phyloP scores from a whole-genome alignment of 768 basidiomycete genomes.

The Imleria badia region DNA sequence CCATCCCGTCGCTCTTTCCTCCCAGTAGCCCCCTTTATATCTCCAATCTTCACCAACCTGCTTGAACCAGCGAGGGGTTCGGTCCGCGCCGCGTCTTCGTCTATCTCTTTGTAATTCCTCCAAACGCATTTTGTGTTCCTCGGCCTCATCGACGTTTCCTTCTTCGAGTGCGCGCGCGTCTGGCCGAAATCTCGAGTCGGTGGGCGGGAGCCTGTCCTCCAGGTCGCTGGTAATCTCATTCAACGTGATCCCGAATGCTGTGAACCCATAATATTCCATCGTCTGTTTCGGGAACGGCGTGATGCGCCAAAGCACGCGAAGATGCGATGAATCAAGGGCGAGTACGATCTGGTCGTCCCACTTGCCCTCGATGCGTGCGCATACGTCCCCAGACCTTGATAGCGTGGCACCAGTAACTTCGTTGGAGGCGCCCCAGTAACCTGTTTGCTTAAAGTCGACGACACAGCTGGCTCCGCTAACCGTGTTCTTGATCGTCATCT shows the following conservation, averaged over 20 bases:
- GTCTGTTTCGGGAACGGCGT: conserved; percentile 70
- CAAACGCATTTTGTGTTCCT: conserved; percentile 65
- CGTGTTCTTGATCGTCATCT: conserved; percentile 71
- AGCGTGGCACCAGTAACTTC: conserved; percentile 63
- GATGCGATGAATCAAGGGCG: conserved; percentile 62
- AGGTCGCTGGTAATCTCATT: conserved; percentile 77
- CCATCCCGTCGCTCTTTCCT: conserved; percentile 66
- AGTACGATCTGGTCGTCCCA: conserved; percentile 86
- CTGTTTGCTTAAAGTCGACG: conserved; percentile 83
- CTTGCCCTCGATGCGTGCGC: conserved; percentile 77
- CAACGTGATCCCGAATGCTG: conserved; percentile 72
- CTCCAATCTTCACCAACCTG: conserved; percentile 69
- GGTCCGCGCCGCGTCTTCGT: conserved; percentile 57
- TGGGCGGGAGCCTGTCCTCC: conserved; percentile 62
- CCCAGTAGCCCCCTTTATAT: conserved; percentile 84
- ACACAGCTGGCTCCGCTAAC: conserved; percentile 56
- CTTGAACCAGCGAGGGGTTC: conserved; percentile 73
- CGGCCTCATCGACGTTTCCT: conserved; percentile 69
- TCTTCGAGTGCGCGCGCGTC: conserved; percentile 84
- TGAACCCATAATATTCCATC: conserved; percentile 79
- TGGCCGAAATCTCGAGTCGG: conserved; percentile 79
- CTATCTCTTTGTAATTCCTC: conserved; percentile 79
- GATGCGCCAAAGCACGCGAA: conserved; percentile 77
- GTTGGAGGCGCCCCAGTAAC: conserved; percentile 81
- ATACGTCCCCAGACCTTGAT: conserved; percentile 50